Evolutionary conservation across 2,329 filamentous ascomycete species (phyloP), one percentile per base, ranked within the genome.

Genomic region (Fusarium fujikuroi): DNA sequence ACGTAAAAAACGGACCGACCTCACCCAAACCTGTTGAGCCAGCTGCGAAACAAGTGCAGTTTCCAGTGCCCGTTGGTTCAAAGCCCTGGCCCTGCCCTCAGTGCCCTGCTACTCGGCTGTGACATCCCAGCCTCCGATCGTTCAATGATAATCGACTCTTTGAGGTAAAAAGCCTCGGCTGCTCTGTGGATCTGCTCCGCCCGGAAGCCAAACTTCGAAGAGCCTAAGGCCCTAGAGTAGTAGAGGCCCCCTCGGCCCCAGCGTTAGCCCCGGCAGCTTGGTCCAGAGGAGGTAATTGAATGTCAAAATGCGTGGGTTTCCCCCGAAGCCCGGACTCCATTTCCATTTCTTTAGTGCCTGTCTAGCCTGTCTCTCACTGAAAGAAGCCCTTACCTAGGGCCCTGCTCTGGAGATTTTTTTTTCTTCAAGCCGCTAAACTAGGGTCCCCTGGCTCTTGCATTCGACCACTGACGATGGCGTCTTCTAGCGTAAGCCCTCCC

Each of bases 311-410:
- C 52, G 74, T 76, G 54, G 42, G 58, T 63, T 69, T 59, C 58
- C 67, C 37, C 74, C 74, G 74, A 73, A 62, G 69, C 66, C 73
- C 61, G 66, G 73, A 53, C 46, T 52, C 74, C 73, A 69, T 58
- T 57, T 52, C 34, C 49, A 21, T 36, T 52, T 36, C 49, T 15
- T 52, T 36, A 52, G 49, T 52, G 49, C 12, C n/a, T 46, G 44
- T 46, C 44, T 46, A 46, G 43, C 25, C 44, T 19, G n/a, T 19
- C 30, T 36, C 49, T 52, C 50, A 60, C 52, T 56, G 36, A 23
- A 11, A 23, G 43, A 46, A 28, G 23, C 25, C 43, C 43, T 46
- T 5, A 32, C 11, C 30, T 19, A 21, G 12, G 53, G 37, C 59
- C 49, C 30, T 37, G 49, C n/a, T 61, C 30, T 57, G 59, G 49